A percentile compares a stretch with the other conserved stretches of the same genome.
These are phyloP conservation scores for Escovopsis sp. DNA, from an alignment of 2,329 filamentous ascomycete species.

Conservation along the genomic window DNA sequence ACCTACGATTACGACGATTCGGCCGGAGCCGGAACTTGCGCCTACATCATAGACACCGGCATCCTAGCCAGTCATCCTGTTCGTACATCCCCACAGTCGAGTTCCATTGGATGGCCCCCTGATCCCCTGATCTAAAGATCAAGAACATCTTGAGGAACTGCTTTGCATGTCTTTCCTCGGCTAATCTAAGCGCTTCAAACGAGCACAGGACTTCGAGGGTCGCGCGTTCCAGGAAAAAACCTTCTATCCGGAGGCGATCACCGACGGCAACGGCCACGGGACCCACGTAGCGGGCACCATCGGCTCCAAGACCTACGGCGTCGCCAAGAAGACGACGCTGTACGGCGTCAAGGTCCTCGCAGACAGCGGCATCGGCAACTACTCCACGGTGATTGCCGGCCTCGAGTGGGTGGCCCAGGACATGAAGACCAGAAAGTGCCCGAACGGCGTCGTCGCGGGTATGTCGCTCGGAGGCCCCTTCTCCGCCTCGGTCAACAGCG, in stretches of 20 bases:
- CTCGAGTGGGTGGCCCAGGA: slow-evolving; percentile 28
- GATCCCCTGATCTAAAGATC: too few species aligned
- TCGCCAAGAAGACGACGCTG: slow-evolving; percentile 28
- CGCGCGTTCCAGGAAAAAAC: slow-evolving; percentile 18
- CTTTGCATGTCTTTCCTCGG: too few species aligned
- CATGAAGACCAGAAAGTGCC: slow-evolving; percentile 20
- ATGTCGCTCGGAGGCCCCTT: slow-evolving; percentile 39
- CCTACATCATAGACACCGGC: slow-evolving; percentile 33
- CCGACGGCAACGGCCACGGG: slow-evolving; percentile 25
- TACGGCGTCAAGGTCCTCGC: slow-evolving; percentile 31
- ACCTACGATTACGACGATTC: slow-evolving; percentile 24
- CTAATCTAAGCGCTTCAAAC: too few species aligned
- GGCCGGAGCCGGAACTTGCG: slow-evolving; percentile 25
- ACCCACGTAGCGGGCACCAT: slow-evolving; percentile 23
- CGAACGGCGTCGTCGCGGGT: slow-evolving; percentile 33
- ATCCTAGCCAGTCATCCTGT: slow-evolving; percentile 22
- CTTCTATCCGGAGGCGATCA: slow-evolving; percentile 11
- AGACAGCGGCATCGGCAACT: slow-evolving; percentile 15
- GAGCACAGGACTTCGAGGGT: slow-evolving; percentile 20
- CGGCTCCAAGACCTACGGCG: slow-evolving; percentile 18
- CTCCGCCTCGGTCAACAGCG: slow-evolving; percentile 32
- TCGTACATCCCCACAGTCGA: slow-evolving; percentile 9
- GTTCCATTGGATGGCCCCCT: too few species aligned
- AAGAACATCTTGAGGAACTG: too few species aligned
- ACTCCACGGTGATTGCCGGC: slow-evolving; percentile 28